phyloP scores from a whole-genome alignment of 371 early-diverging fungal genomes.

The Circinella minor region DNA sequence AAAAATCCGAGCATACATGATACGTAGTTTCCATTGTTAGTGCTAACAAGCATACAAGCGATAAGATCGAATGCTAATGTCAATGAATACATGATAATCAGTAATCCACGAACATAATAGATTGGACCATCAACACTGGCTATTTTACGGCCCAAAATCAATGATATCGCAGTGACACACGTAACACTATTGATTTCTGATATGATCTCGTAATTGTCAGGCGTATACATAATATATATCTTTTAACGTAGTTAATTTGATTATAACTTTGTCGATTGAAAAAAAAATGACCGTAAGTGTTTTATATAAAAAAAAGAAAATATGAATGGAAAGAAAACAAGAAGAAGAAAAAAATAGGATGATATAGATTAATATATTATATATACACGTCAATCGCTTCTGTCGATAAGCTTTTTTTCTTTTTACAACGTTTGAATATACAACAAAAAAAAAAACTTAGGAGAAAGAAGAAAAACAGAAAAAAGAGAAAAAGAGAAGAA shows the following conservation, averaged over 20 bases:
- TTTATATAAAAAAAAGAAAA: not conserved
- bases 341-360: no score
- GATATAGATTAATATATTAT: no score
- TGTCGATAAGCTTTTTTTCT: no score
- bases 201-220: constrained; percentile 34
- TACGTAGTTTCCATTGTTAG: constrained; percentile 45
- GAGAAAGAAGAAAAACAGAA: not conserved
- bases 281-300: no score
- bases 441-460: no score
- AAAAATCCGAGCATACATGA: constrained; percentile 43
- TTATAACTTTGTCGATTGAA: no score
- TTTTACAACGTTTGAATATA: no score
- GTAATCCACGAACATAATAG: constrained; percentile 43
- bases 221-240: constrained; percentile 27
- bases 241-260: no score
- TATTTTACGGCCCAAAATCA: constrained; percentile 50
- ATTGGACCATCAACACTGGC: constrained; percentile 37
- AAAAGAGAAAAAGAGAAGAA: not conserved
- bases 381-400: no score
- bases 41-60: constrained; percentile 35
- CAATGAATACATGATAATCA: constrained; percentile 35
- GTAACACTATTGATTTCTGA: constrained; percentile 35
- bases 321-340: not conserved
- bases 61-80: constrained; percentile 44
- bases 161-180: constrained; percentile 45